Conservation (phyloP, 768 basidiomycete genomes). For the Dioszegia aurantiaca region DNA sequence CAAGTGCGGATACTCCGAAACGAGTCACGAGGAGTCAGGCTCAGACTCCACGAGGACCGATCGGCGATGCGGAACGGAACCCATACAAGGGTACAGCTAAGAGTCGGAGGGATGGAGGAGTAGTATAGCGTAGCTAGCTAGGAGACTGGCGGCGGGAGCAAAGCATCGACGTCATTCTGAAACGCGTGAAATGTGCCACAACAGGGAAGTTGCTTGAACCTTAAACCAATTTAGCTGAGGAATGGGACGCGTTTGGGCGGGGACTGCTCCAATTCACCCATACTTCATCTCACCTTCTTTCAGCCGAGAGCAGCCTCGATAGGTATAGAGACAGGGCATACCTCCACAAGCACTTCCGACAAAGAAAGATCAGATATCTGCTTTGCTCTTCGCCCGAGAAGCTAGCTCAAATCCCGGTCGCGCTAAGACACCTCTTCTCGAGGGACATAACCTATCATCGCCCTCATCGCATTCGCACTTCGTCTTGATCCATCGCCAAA, state of each 20-base stretch:
- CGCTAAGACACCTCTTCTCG: too few species aligned
- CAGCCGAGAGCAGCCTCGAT: not conserved
- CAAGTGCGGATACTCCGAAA: conserved; percentile 24
- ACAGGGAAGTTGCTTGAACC: conserved; percentile 3
- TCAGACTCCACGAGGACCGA: conserved; percentile 21
- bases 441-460: too few species aligned
- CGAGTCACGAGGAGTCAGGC: conserved; percentile 39
- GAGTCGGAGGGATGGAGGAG: conserved; percentile 38
- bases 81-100: conserved; percentile 37
- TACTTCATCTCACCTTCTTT: too few species aligned
- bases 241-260: conserved; percentile 1
- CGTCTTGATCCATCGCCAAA: not conserved
- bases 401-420: too few species aligned
- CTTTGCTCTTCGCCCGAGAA: too few species aligned
- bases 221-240: conserved; percentile 2
- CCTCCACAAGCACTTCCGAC: too few species aligned
- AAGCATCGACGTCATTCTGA: conserved; percentile 9
- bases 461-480: not conserved
- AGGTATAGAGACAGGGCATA: too few species aligned
- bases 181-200: conserved; percentile 15
- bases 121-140: conserved; percentile 20
- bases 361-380: too few species aligned
- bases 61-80: conserved; percentile 42
- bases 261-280: too few species aligned
- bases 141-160: not conserved